Percentiles rank a stretch among this genome's conserved stretches.
These are phyloP conservation scores for Xanthoconium stramineum DNA, from an alignment of 768 basidiomycete genomes.

Conservation along the genomic window DNA sequence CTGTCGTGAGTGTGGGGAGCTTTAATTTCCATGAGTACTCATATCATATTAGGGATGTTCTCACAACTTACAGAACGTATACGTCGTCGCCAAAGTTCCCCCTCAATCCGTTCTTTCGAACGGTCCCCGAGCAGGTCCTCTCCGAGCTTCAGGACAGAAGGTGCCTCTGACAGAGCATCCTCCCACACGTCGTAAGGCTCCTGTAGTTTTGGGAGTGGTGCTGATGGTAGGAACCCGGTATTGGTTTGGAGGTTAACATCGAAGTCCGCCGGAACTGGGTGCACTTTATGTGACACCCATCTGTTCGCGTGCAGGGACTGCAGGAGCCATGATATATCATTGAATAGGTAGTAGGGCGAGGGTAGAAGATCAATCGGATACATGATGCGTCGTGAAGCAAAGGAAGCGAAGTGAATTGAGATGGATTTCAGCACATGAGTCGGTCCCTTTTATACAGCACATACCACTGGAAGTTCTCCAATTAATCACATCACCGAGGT, in stretches of 20 bases:
- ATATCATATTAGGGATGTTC: conserved; percentile 1
- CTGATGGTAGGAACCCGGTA: conserved; percentile 83
- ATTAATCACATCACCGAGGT: conserved; percentile 30
- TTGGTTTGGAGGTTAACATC: conserved; percentile 45
- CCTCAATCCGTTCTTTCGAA: conserved; percentile 45
- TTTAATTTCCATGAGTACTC: conserved; percentile 30
- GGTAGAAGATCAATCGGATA: conserved; percentile 42
- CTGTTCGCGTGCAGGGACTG: conserved; percentile 40
- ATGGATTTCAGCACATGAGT: background rate
- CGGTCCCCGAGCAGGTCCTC: conserved; percentile 52
- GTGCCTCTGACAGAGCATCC: conserved; percentile 53
- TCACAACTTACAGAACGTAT: conserved; percentile 57
- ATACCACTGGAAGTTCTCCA: conserved; percentile 28
- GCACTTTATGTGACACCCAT: conserved; percentile 29
- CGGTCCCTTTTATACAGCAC: conserved; percentile 31
- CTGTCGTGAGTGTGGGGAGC: conserved; percentile 71
- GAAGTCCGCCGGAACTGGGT: conserved; percentile 44
- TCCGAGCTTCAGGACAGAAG: conserved; percentile 51
- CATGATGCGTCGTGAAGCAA: conserved; percentile 19
- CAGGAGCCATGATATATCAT: conserved; percentile 44
- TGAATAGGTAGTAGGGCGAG: conserved; percentile 50
- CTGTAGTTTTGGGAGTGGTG: conserved; percentile 56
- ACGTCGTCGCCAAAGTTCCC: conserved; percentile 65
- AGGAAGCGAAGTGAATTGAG: conserved; percentile 3
- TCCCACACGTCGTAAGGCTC: conserved; percentile 69